Conservation (phyloP, 2,329 filamentous ascomycete genomes). For the Dothidotthia symphoricarpi region DNA sequence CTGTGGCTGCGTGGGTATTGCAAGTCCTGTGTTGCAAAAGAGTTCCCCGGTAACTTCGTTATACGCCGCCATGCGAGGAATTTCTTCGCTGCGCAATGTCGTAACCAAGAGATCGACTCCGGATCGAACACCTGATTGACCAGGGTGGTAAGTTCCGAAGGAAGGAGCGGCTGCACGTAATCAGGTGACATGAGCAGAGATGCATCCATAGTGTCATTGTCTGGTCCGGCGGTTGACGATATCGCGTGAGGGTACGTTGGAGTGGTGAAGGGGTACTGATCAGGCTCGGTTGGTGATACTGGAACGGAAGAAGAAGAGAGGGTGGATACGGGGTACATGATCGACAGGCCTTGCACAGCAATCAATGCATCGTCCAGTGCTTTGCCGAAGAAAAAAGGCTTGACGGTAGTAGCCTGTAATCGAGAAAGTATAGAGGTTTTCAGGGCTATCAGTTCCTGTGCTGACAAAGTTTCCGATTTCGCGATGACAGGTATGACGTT, state of each 20-base stretch:
- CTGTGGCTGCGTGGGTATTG: constrained; percentile 26
- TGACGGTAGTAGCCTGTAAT: constrained; percentile 58
- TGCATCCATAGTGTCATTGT: constrained; percentile 85
- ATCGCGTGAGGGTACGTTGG: constrained; percentile 65
- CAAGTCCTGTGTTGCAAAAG: constrained; percentile 28
- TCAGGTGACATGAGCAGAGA: constrained; percentile 90
- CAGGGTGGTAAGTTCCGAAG: constrained; percentile 70
- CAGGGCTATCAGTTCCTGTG: constrained; percentile 55
- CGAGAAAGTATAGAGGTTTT: constrained; percentile 61
- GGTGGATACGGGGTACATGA: constrained; percentile 10
- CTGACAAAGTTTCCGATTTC: constrained; percentile 67
- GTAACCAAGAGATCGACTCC: constrained; percentile 75
- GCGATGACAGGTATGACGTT: constrained; percentile 84
- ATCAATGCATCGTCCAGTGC: constrained; percentile 37
- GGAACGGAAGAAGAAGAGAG: constrained; percentile 1
- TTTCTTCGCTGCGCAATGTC: constrained; percentile 80
- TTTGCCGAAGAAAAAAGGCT: constrained; percentile 65
- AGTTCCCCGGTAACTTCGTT: constrained; percentile 34
- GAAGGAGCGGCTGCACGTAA: constrained; percentile 76
- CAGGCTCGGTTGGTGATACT: constrained; percentile 11
- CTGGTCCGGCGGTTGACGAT: constrained; percentile 69
- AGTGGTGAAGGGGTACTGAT: constrained; percentile 30
- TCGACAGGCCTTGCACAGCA: constrained; percentile 32
- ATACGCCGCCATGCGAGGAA: constrained; percentile 67
- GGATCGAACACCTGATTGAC: constrained; percentile 74